Base-by-base conservation (phyloP, 2,329 filamentous ascomycete genomes). In the Colletotrichum acutatum region DNA sequence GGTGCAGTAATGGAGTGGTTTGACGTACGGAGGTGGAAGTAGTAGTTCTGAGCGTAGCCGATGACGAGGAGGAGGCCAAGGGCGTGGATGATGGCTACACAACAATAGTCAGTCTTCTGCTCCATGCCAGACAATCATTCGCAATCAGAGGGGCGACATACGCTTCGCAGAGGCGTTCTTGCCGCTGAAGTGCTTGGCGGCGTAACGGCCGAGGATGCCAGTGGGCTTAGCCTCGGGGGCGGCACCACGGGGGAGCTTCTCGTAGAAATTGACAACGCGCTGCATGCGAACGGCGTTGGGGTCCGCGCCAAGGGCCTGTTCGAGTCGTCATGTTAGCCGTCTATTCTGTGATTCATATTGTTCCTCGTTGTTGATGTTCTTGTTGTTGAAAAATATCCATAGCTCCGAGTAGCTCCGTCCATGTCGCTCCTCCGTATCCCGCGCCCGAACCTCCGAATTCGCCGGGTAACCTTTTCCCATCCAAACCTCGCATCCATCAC, bases 31-130 rank as follows among this genome's bases (percentile, higher is more conserved):
- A 99, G 90, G 88, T 99, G 97, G 94, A 97, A 98, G 91, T 99
- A 98, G 92, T 99, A 99, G 89, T 98, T 95, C 88, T 98, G 95
- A 80, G 93, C 94, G 86, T 99, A 99, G 81, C 97, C 96, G 78
- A 98, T 83, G 77, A 91, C 85, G 77, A 98, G 86, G 75, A 99
- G 87, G 82, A 91, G 88, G 78, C 90, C 92, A 80, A 99, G 93
- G 79, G 91, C 89, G 86, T 99, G 97, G 80, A 97, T 89, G 82
- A 99, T 90, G 76, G 97, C 97, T 99, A 30, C 19, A 62, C 73
- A 68, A 22, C 62, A 34, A 34, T 11, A 12, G 24, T 71, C 14
- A 74, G 60, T 37, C 12, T 49, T n/a, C n/a, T 11, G 56, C 2
- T 16, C 34, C 24, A 6, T 4, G 52, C 22, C 19, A 2, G 12